phyloP scores from a whole-genome alignment of 2,329 filamentous ascomycete species.

The Chlorencoelia australis region DNA sequence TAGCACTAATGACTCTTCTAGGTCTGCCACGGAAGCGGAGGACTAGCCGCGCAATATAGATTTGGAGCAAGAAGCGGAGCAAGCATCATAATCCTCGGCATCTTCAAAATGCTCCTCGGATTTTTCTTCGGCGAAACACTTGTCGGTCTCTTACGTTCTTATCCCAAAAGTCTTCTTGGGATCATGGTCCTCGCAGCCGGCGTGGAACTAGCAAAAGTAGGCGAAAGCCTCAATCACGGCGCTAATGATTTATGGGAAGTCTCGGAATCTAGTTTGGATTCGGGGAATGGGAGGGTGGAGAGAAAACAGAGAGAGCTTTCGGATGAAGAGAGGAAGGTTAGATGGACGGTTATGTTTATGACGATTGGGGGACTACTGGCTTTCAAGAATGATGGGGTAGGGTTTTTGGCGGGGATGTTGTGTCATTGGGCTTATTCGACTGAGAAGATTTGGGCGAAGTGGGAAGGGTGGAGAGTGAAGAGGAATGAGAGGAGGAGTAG shows the following conservation, averaged over 20 bases:
- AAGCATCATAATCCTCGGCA: slow-evolving; percentile 69
- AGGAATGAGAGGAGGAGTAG: slow-evolving; percentile 4
- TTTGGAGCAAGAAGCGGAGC: slow-evolving; percentile 86
- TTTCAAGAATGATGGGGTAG: slow-evolving; percentile 83
- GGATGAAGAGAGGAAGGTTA: slow-evolving; percentile 59
- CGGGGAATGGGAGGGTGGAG: slow-evolving; percentile 9
- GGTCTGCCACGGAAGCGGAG: slow-evolving; percentile 89
- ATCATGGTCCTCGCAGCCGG: slow-evolving; percentile 87
- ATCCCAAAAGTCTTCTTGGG: slow-evolving; percentile 69
- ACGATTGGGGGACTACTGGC: slow-evolving; percentile 75
- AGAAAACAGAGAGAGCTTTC: slow-evolving; percentile 43
- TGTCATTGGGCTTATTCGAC: slow-evolving; percentile 59
- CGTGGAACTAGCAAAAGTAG: slow-evolving; percentile 76
- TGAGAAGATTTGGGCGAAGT: slow-evolving; percentile 10
- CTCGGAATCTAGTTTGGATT: slow-evolving; percentile 31
- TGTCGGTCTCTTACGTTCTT: slow-evolving; percentile 57
- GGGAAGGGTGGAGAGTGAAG: slow-evolving; percentile 8
- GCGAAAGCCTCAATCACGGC: slow-evolving; percentile 70
- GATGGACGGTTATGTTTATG: slow-evolving; percentile 85
- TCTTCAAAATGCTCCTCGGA: slow-evolving; percentile 66
- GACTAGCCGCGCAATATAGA: slow-evolving; percentile 79
- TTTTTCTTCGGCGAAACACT: slow-evolving; percentile 65
- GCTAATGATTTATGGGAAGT: slow-evolving; percentile 50
- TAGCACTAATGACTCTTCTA: too few species aligned
- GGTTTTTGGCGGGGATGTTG: slow-evolving; percentile 71